These are phyloP conservation scores for Singerocomus rubriflavus DNA, from an alignment of 1,284 basidiomycete species.

Conservation along the genomic window DNA sequence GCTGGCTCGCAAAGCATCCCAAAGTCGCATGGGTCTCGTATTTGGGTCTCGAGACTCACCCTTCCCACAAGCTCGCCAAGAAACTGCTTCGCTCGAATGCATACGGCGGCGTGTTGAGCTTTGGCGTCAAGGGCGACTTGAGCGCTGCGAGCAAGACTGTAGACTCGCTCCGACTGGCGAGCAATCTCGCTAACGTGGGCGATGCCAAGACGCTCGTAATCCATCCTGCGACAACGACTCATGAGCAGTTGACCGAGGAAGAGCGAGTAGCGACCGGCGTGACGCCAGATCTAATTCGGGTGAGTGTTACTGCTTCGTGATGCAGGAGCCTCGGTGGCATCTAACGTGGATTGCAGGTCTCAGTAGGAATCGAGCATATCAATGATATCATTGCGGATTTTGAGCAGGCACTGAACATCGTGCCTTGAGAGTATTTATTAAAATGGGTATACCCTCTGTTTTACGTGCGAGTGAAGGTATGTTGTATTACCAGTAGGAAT, in stretches of 20 bases:
- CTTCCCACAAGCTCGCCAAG: conserved; percentile 60
- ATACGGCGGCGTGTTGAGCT: conserved; percentile 79
- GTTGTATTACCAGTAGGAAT: too few species aligned
- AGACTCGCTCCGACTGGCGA: conserved; percentile 73
- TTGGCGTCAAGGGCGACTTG: conserved; percentile 74
- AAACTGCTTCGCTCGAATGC: conserved; percentile 52
- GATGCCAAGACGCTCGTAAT: conserved; percentile 83
- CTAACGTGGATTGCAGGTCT: conserved; percentile 37
- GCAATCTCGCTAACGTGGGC: conserved; percentile 76
- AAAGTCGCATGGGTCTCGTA: conserved; percentile 83
- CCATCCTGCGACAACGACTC: conserved; percentile 83
- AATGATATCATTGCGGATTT: conserved; percentile 86
- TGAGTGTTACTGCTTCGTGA: conserved; percentile 36
- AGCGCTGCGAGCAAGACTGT: conserved; percentile 64
- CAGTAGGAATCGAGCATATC: conserved; percentile 84
- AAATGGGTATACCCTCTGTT: too few species aligned
- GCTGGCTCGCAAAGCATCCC: conserved; percentile 69
- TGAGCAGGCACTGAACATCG: conserved; percentile 37
- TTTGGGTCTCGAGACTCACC: conserved; percentile 67
- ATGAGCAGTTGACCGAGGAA: conserved; percentile 69
- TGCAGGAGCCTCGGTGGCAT: too few species aligned
- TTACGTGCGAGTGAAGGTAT: too few species aligned
- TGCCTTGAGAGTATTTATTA: conserved; percentile 10
- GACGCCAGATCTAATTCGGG: conserved; percentile 76
- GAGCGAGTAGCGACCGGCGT: conserved; percentile 75